Base-by-base conservation (phyloP, 371 early-diverging fungal species). In the Mucor sp. region DNA sequence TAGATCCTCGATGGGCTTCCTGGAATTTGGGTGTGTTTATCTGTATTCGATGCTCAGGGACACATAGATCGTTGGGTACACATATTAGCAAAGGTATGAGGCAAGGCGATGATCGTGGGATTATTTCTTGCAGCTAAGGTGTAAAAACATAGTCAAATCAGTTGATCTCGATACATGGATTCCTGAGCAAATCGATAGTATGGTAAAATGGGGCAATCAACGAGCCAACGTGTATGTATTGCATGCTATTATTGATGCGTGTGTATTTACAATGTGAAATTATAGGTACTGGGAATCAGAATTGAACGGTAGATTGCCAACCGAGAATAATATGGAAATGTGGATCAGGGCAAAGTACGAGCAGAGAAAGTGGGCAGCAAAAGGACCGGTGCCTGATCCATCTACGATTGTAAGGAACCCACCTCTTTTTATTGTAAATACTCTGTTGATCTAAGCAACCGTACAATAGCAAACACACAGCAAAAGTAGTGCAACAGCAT, bases 311-410 rank as follows among this genome's bases (percentile, higher is more conserved):
- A 81, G 69, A 60, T 70, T 80, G 58, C 78, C 86, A 60, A 66
- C 78, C 62, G 77, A 85, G 77, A 79, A 86, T 59, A 91, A 87
- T 66, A 90, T 95, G 63, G 94, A 94, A 39, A 75, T 84, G 61
- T 95, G 90, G 88, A 95, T 95, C 61, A 82, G 94, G 50, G 81
- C 86, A 43, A 95, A 95, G 74, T 95, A 95, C 71, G 94, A 94
- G 41, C 78, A 86, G 60, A 91, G 90, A 69, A 85, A 83, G 69
- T 91, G 86, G 76, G 85, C 37, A 32, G 32, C 32, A 32, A 33
- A 50, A 15, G 17, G 23, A 14, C 28, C 21, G 21, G 23, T 28
- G 37, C 65, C 21, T 65, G 66, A 58, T 25, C 65, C 56, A 32
- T n/a, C 56, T 3, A 27, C 15, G 14, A 56, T 30, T 30, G 56